Evolutionary conservation across 2,329 filamentous ascomycete species (phyloP), one percentile per base, ranked within the genome.

Genomic region (Saccharata proteae): DNA sequence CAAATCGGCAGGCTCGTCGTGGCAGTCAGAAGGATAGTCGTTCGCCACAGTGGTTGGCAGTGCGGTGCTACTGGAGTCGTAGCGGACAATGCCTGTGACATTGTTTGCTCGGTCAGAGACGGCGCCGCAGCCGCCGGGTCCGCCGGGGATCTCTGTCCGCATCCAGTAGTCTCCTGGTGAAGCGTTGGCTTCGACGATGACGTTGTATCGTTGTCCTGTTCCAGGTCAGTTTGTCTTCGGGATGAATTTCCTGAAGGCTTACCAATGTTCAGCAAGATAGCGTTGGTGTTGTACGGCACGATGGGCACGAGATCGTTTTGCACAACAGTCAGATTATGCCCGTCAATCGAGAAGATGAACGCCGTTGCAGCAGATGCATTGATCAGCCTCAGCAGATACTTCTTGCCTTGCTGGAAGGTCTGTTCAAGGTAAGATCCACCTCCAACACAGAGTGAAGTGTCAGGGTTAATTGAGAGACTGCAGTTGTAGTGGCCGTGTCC

Each of bases 191-290:
- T 46, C 55, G 43, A 65, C 54, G 32, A 65, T 45, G 4, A 65
- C 59, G 27, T 64, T 59, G 49, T 64, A 63, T 3, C 61, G 55
- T 37, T 65, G 61, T 16, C 32, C 32, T 34, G n/a, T 5, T n/a
- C 6, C 2, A 8, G 6, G 6, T 18, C 4, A 18, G 18, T 6
- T 10, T 10, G 3, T 8, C 4, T 23, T 11, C 8, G 16, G 13
- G 15, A 25, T 6, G 9, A 17, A n/a, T n/a, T n/a, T n/a, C n/a
- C n/a, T 16, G 6, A 19, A 10, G 5, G 6, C 10, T n/a, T 34
- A 35, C 34, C 34, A 7, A 32, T 28, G 12, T 30, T 30, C 3
- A 49, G 40, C 18, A 36, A 36, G 5, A 50, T 26, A 5, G 40
- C 39, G 16, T 47, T 40, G 3, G 51, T 51, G 10, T 26, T 40